Base-by-base conservation (phyloP, 2,329 filamentous ascomycete species). In the Colletotrichum phormii region DNA sequence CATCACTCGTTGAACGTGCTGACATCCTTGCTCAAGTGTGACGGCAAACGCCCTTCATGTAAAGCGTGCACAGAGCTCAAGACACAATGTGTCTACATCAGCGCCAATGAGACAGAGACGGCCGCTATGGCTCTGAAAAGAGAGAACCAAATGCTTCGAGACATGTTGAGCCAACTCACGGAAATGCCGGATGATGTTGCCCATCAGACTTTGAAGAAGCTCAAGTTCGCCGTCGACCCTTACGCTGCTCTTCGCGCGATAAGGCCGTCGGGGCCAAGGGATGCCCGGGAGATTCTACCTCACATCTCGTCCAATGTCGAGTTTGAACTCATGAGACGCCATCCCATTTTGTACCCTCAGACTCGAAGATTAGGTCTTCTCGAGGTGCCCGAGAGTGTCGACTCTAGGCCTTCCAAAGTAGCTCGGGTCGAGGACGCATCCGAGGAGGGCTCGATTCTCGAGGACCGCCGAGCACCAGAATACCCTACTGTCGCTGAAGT, bases 141-240 rank as follows among this genome's bases (percentile, higher is more conserved):
- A 42, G 64, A 64, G 26, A 73, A 74, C 15, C 46, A 75, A 42
- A 13, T 75, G n/a, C 58, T 79, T 5, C 78, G 80, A 55, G 35
- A 79, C 5, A 35, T 79, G 11, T 69, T 76, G 42, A 74, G 77
- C 7, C 64, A 57, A 18, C 68, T 81, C 5, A 76, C 73, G 31
- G 64, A 71, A 9, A 61, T 80, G 18, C 74, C 78, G 4, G 55
- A 75, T 5, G 64, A 73, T 2, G 75, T 75, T 26, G 73, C 74
- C 4, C 35, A 57, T 2, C 54, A 72, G 9, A 74, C 77, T 3
- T 53, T 81, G 5, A 64, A 72, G 12, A 37, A 62, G 15, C 59
- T 81, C 1, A 74, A 76, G 12, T 74, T 76, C 24, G 75, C 76
- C 5, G 67, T 64, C 11, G 77, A 79, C 60, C 68, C 76, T 9